phyloP scores from a whole-genome alignment of 495 filamentous ascomycete species.

The Trypethelium eluteriae region DNA sequence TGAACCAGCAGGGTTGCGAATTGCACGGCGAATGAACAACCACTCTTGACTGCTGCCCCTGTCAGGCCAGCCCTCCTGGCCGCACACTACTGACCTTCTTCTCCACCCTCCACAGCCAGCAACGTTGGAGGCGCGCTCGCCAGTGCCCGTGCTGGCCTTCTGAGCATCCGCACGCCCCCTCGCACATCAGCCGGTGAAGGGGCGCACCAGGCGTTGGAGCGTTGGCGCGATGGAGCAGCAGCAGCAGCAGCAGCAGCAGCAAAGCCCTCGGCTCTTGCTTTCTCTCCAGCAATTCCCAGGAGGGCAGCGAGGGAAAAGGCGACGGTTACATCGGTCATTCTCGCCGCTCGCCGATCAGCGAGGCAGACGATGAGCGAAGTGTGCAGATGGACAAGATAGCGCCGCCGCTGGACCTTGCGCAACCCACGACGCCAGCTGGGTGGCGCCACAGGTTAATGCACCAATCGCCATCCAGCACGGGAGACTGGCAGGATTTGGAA shows the following conservation, averaged over 20 bases:
- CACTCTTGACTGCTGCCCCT: not conserved
- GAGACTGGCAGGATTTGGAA: constrained; percentile 1
- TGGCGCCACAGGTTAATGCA: constrained; percentile 9
- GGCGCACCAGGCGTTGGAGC: not conserved
- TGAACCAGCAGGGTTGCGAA: not conserved
- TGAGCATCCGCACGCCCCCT: not conserved
- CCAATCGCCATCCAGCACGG: not conserved
- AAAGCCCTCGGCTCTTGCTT: not conserved
- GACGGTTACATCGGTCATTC: constrained; percentile 10
- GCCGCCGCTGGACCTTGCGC: constrained; percentile 3
- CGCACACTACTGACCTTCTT: not conserved
- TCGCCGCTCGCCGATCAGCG: constrained; percentile 10
- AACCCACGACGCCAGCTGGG: constrained; percentile 1
- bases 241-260: constrained; percentile 4
- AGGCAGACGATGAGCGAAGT: constrained; percentile 9
- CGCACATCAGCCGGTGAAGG: constrained; percentile 5
- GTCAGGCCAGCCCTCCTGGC: not conserved
- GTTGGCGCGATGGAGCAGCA: not conserved
- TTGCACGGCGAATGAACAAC: not conserved
- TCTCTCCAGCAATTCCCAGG: not conserved
- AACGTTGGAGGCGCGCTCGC: constrained; percentile 2
- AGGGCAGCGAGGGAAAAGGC: not conserved
- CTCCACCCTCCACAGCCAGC: constrained; percentile 7
- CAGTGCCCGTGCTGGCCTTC: not conserved
- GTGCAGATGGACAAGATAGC: constrained; percentile 10